These are phyloP conservation scores for Drosera spatulata DNA, from an alignment of 179 eudicot genomes.

Conservation along the genomic window DNA sequence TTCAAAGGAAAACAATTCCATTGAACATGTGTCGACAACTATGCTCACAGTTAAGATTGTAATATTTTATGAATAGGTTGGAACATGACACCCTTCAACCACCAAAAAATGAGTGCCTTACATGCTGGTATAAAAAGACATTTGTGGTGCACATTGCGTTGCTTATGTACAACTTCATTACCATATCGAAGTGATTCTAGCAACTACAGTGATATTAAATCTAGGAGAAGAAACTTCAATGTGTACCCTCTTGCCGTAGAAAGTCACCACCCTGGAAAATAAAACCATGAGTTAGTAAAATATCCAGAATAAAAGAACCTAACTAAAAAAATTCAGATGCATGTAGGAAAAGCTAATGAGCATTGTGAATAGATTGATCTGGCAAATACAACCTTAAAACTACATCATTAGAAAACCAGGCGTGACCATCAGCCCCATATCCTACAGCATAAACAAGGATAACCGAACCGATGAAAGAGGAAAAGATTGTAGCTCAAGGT, in stretches of 20 bases:
- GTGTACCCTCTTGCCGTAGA: conserved; percentile 68
- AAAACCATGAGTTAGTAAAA: conserved; percentile 13
- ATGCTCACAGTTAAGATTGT: no score
- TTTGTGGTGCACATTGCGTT: no score
- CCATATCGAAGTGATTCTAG: neutral
- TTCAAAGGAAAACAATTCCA: no score
- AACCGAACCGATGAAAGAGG: conserved; percentile 49
- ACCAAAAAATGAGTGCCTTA: no score
- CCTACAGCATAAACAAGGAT: conserved; percentile 93
- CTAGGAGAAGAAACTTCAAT: neutral
- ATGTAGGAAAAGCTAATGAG: conserved; percentile 4
- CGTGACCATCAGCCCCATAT: conserved; percentile 83
- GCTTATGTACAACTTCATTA: no score
- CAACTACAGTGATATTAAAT: neutral
- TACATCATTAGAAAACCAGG: conserved; percentile 90
- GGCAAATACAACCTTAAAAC: conserved; percentile 78
- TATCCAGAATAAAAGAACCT: conserved; percentile 5
- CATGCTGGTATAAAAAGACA: no score
- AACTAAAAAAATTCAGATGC: neutral
- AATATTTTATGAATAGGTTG: no score
- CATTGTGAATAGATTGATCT: conserved; percentile 9
- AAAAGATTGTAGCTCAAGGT: conserved; percentile 29
- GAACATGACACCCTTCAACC: no score
- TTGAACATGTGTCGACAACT: no score
- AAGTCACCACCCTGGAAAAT: conserved; percentile 82